Evolutionary conservation across 306 rosid genomes (phyloP), one percentile per base, ranked within the genome.

Genomic region (Albizia julibrissin): DNA sequence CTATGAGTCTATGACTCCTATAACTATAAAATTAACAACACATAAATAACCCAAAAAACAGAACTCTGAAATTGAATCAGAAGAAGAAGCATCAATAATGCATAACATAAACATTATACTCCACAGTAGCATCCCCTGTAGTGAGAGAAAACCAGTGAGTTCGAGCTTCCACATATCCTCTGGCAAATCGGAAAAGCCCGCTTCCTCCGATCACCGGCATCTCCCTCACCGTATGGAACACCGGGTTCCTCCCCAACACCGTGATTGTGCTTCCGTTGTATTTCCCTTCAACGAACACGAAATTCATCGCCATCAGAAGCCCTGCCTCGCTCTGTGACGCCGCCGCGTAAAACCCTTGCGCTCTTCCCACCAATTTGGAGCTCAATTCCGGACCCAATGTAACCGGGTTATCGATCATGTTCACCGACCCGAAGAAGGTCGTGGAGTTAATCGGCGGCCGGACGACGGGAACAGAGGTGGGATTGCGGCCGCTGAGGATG

Each of bases 151-250:
- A 18, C 8, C 73, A 79, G 12, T 80, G 76, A 70, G 94, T 94
- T n/a, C 71, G 80, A 12, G 85, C 90, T 11, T 82, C 65, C 15
- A 80, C 94, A 87, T 92, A 94, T 0, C 97, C 97, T 6, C 92
- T 84, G 0, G 97, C 95, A 82, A 94, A 89, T 54, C 93, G 42
- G 82, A 94, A 94, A 31, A 91, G 83, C 0, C 98, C 96, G 69
- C 95, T 92, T 1, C 98, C 97, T 40, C 95, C 97, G 21, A 92
- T 85, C 74, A 91, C 92, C 14, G 96, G 97, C 98, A 94, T 86
- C 80, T 94, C 96, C 64, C 98, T 90, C 19, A 79, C 83, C 64
- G 81, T 84, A 4, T 81, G 9, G 77, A 82, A 72, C 8, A 91
- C 78, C 1, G 81, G 85, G 70, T 94, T 92, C 81, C 97, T 85